Evolutionary conservation across 2,329 filamentous ascomycete species (phyloP), one percentile per base, ranked within the genome.

Genomic region (Lachnellula suecica): DNA sequence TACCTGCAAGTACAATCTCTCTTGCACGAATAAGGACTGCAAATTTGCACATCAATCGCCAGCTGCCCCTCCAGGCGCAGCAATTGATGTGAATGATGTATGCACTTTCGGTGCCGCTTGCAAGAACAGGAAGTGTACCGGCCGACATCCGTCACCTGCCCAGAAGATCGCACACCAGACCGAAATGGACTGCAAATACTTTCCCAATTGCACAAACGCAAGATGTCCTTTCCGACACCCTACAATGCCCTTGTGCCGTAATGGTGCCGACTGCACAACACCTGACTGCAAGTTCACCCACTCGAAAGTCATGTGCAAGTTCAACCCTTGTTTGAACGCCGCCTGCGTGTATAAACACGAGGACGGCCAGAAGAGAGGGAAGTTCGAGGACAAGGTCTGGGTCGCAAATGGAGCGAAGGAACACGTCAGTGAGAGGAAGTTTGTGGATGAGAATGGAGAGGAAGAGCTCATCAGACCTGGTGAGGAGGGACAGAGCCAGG

Each of bases 31-130:
- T 71, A 84, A 83, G 61, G 89, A 95, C 56, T 99, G 94, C 74
- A 88, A 87, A 60, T 99, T 91, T 69, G 94, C 91, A 17, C 94
- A 99, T 66, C 93, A 97, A 73, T 96, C 92, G 15, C 91, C 94
- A 2, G 91, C 89, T 2, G 92, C 93, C 27, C 88, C 90, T 3
- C 86, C 87, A 2, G 89, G 88, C 24, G 82, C 81, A 2, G 79
- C 85, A 0, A 78, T 97, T 52, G 94, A 97, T 69, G 79, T 92
- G 60, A 82, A 79, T 53, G 91, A 96, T 64, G 78, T 81, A 17
- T 99, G 94, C 74, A 81, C 81, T 17, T 97, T 89, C 63, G 93
- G 91, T 19, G 91, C 85, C 2, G 91, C 91, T 8, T 99, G 94
- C 83, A 96, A 94, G 74, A 99, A 97, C 77, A 81, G 84, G 65